Percentiles rank a stretch among this genome's conserved stretches.
phyloP scores from a whole-genome alignment of 169 alveolate genomes.

The Toxoplasma gondii region DNA sequence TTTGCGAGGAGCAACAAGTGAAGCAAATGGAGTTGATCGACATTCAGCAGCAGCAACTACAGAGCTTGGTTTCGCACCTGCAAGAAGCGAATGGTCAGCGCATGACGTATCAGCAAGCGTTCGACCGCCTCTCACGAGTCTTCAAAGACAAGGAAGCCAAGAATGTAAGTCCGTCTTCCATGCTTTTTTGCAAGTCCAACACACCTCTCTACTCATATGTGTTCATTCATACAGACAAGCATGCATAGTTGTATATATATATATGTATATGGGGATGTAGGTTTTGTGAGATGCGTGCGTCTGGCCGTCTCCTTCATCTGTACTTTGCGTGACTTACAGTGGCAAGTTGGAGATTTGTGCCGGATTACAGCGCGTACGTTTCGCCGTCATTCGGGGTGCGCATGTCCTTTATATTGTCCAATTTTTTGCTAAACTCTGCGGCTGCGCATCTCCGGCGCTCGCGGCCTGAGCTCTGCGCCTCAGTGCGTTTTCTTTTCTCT shows the following conservation, averaged over 20 bases:
- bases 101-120: conserved; percentile 18
- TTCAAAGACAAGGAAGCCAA: conserved; percentile 22
- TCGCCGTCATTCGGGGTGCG: too few relatives aligned
- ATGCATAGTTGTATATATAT: neutral
- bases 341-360: too few relatives aligned
- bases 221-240: neutral
- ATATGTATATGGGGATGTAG: neutral
- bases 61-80: neutral
- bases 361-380: too few relatives aligned
- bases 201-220: neutral
- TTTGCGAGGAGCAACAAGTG: neutral
- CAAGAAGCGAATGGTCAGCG: neutral
- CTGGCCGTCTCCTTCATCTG: neutral
- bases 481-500: neutral
- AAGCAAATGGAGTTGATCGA: neutral
- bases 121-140: neutral
- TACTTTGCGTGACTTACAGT: too few relatives aligned
- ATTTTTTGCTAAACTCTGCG: neutral
- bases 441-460: neutral
- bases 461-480: neutral
- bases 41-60: neutral
- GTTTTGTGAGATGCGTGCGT: neutral
- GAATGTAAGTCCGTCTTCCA: neutral
- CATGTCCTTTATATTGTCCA: neutral
- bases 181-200: neutral